Base-by-base conservation (phyloP, 2,329 filamentous ascomycete genomes). In the Pezicula radicicola region DNA sequence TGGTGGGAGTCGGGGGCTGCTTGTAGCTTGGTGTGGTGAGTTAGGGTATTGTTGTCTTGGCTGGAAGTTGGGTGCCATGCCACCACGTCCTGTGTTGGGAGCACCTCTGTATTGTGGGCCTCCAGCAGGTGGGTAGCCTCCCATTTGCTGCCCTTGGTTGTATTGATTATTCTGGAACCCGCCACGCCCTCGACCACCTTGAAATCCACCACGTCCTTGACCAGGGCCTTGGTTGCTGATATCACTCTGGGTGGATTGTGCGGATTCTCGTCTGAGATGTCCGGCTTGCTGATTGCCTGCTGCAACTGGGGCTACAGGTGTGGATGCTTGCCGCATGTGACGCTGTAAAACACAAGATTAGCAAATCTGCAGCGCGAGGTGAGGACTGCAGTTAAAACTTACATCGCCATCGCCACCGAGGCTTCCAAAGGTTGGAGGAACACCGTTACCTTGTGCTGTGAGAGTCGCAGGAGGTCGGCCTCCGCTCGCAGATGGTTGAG, bases 211-310 rank as follows among this genome's bases (percentile, higher is more conserved):
- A 57, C 83, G 79, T 37, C 65, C 63, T 19, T 52, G 58, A 72
- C 74, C 68, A 75, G 71, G 63, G 71, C 74, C 58, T 66, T 82
- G 80, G 66, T 80, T 84, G 68, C 78, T 81, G 70, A 86, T 81
- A 58, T 92, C 88, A 67, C 83, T 84, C 69, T 93, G 88, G 58
- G 84, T 80, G 19, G 90, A 95, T 66, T 94, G 91, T 36, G 87
- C 87, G 28, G 93, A 97, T 68, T 93, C 88, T 62, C 91, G 87
- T 64, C 93, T 88, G 63, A 90, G 81, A 71, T 97, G 92, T 58
- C 80, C 82, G n/a, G 83, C 42, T 60, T 55, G 79, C 64, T 88
- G 87, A 50, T 82, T 74, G 54, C 79, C 80, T 62, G 84, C 76
- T 54, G 79, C 76, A 58, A 80, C 76, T 54, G 80, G 79, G 60